Base-by-base conservation (phyloP, 371 early-diverging fungal genomes). In the Apophysomyces ossiformis region DNA sequence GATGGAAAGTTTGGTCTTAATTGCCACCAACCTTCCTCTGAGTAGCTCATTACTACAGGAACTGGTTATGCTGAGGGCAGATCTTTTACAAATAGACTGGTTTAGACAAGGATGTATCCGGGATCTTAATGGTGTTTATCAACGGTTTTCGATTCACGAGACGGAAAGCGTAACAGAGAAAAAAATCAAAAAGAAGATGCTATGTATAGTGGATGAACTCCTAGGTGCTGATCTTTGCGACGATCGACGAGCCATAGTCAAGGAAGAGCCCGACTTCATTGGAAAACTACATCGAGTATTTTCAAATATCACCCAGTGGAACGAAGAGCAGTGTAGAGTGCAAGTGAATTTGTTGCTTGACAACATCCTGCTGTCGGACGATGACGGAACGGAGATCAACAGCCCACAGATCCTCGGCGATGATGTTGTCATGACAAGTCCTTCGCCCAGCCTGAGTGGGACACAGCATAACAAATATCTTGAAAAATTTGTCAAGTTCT, bases 261-360 rank as follows among this genome's bases (percentile, higher is more conserved):
- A 79, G 18, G 58, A 60, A 16, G 60, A 69, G 16, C 78, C 78
- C 15, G 70, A 74, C 18, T 79, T 79, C 66, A 68, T 78, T 26
- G 79, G 79, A 35, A 74, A 83, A 44, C 69, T 87, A 7, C 77
- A 79, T 39, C 69, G 79, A 11, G 77, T 87, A 5, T 85, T 87
- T 61, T 68, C 76, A 16, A 75, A 84, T 36, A 77, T 87, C 5
- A 84, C 83, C 36, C 84, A 83, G 12, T 87, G 88, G 88, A 87
- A 84, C 37, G 83, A 86, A 67, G 86, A 86, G 11, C 82, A 85
- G 16, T 85, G 85, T 61, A 83, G 85, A 41, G 86, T 87, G 6
- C 85, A 87, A 56, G 71, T 87, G 45, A 86, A 84, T 69, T 61
- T 87, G 12, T 61, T 87, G 45, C 65, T 87, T 38, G 86, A 87